A percentile compares a stretch with the other conserved stretches of the same genome.
These are phyloP conservation scores for Teunomyces atbi DNA, from an alignment of 805 yeast species.

Conservation along the genomic window DNA sequence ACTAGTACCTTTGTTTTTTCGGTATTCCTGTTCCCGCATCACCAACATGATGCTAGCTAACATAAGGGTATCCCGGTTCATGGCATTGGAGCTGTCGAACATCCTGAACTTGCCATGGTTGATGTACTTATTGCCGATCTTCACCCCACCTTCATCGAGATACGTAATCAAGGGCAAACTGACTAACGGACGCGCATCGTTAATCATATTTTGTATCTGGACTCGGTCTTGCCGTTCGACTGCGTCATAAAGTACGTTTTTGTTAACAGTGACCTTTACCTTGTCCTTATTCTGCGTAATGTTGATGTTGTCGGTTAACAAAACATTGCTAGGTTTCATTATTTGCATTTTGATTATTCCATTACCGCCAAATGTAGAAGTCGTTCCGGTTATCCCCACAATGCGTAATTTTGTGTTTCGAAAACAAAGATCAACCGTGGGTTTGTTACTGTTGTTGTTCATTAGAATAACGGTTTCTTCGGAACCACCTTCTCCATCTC, in stretches of 20 bases:
- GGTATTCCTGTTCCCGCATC: conserved; percentile 31
- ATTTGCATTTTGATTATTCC: conserved; percentile 25
- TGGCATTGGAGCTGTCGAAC: conserved; percentile 10
- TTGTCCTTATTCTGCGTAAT: conserved; percentile 12
- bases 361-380: conserved; percentile 37
- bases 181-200: conserved; percentile 17
- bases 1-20: conserved; percentile 31
- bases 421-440: conserved; percentile 28
- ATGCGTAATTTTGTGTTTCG: conserved; percentile 29
- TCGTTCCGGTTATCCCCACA: conserved; percentile 31
- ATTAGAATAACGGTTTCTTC: conserved; percentile 20
- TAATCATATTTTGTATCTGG: conserved; percentile 18
- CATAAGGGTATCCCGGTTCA: conserved; percentile 19
- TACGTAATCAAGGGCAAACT: conserved; percentile 30
- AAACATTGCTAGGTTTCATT: conserved; percentile 15
- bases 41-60: conserved; percentile 24
- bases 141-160: conserved; percentile 22
- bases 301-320: conserved; percentile 21
- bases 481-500: conserved; percentile 4
- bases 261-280: conserved; percentile 6
- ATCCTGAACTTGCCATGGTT: conserved; percentile 23
- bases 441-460: conserved; percentile 29
- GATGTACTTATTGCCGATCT: conserved; percentile 17
- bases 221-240: conserved; percentile 20
- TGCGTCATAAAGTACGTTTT: conserved; percentile 17